Conservation (phyloP, 2,329 filamentous ascomycete genomes). For the Lasiodiplodia theobromae region DNA sequence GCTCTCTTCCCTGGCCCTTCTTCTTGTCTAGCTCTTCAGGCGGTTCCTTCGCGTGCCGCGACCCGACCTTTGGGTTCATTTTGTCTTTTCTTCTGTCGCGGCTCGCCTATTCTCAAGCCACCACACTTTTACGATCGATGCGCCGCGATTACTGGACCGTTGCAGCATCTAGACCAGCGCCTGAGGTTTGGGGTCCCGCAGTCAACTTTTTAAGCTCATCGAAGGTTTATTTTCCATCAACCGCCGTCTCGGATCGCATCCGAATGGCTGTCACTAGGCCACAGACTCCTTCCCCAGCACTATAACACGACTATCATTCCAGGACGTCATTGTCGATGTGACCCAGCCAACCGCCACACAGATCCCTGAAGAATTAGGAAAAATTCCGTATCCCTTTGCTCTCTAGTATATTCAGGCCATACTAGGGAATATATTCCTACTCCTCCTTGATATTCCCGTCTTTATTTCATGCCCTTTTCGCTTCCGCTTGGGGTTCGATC, state of each 20-base stretch:
- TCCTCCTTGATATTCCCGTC: not conserved
- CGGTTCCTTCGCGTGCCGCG: constrained; percentile 3
- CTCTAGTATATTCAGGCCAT: not conserved
- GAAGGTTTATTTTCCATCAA: not conserved
- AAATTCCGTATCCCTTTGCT: too few relatives aligned
- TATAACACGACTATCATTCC: not conserved
- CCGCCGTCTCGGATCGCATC: not conserved
- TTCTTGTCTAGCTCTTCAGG: not conserved
- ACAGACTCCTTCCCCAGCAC: not conserved
- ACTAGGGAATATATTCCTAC: not conserved
- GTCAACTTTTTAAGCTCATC: not conserved
- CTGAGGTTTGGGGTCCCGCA: constrained; percentile 1
- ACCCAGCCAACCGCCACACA: too few relatives aligned
- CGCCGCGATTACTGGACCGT: not conserved
- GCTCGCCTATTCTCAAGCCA: not conserved
- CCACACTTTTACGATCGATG: not conserved
- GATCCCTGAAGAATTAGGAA: not conserved
- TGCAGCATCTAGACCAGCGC: not conserved
- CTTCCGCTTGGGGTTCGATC: not conserved
- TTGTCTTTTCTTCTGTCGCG: not conserved
- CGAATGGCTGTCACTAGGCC: not conserved
- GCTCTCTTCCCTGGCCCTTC: not conserved
- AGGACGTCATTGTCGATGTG: not conserved
- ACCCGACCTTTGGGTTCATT: not conserved
- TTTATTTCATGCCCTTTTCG: not conserved